A percentile compares a stretch with the other conserved stretches of the same genome.
phyloP scores from a whole-genome alignment of 1,284 basidiomycete species.

The Xerocomus amazonicus region DNA sequence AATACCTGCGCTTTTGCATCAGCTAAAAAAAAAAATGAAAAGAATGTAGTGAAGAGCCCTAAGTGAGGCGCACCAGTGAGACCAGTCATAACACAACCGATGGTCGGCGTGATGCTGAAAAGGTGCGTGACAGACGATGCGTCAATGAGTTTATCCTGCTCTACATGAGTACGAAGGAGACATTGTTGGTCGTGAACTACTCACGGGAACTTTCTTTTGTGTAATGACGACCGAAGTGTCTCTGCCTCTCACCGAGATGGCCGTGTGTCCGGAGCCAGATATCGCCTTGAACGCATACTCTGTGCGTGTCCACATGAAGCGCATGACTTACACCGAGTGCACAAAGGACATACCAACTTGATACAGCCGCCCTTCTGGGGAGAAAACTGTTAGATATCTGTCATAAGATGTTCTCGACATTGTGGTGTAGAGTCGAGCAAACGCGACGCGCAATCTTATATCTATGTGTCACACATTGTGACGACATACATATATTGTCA shows the following conservation, averaged over 20 bases:
- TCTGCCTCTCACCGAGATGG: conserved; percentile 89
- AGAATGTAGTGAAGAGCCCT: no score
- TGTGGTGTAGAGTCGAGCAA: conserved; percentile 21
- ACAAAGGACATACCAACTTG: conserved; percentile 81
- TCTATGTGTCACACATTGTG: conserved; percentile 23
- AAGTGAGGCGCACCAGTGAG: conserved; percentile 66
- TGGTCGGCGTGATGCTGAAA: conserved; percentile 93
- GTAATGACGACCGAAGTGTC: conserved; percentile 95
- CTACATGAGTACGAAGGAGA: conserved; percentile 10
- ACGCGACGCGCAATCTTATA: conserved; percentile 56
- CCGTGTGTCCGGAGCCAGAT: conserved; percentile 92
- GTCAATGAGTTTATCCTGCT: conserved; percentile 95
- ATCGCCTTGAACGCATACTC: conserved; percentile 99
- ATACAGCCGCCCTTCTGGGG: conserved; percentile 90
- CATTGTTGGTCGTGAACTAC: not conserved
- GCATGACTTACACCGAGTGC: not conserved
- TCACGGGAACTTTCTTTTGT: conserved; percentile 96
- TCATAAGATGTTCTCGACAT: conserved; percentile 87
- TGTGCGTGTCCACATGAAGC: conserved; percentile 33
- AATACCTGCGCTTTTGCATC: conserved; percentile 91
- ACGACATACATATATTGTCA: not conserved
- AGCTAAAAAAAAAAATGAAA: conserved; percentile 45
- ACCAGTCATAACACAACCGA: conserved; percentile 98
- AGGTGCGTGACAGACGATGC: conserved; percentile 93
- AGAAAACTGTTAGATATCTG: conserved; percentile 90